phyloP scores from a whole-genome alignment of 75 land plant species.

The Adiantum capillusveneris region DNA sequence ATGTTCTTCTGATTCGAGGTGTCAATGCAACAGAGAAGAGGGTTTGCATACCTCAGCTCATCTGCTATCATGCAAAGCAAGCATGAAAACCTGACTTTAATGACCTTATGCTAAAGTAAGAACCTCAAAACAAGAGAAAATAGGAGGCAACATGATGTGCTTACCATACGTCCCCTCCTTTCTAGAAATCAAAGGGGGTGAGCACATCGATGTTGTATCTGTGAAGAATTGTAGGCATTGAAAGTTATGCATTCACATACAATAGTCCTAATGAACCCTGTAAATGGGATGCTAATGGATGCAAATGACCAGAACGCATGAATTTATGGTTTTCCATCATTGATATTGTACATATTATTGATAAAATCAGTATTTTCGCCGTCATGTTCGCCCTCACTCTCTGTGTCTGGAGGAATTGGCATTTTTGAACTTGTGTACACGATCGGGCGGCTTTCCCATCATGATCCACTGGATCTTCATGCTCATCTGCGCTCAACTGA shows the following conservation, averaged over 20 bases:
- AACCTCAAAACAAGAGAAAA: not conserved
- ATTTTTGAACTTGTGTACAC: slow-evolving; percentile 33
- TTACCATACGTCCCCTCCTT: not conserved
- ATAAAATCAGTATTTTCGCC: slow-evolving; percentile 17
- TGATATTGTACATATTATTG: not conserved
- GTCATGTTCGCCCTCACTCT: slow-evolving; percentile 63
- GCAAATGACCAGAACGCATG: no score
- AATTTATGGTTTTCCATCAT: no score
- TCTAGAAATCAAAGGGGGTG: no score
- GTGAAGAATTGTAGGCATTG: no score
- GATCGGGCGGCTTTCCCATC: slow-evolving; percentile 81
- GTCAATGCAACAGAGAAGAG: slow-evolving; percentile 31
- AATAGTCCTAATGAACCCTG: no score
- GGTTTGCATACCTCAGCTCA: slow-evolving; percentile 31
- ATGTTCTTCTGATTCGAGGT: slow-evolving; percentile 12
- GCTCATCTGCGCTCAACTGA: no score
- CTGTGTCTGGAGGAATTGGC: slow-evolving; percentile 17
- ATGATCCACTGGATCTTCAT: no score
- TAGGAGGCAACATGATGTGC: not conserved
- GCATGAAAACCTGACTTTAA: not conserved
- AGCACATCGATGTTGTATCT: no score
- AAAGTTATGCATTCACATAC: no score
- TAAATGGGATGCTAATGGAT: no score
- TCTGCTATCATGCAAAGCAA: not conserved
- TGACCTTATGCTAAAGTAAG: not conserved